A percentile compares a stretch with the other conserved stretches of the same genome.
phyloP scores from a whole-genome alignment of 345 rosid species.

The Raphanus raphanistrum region DNA sequence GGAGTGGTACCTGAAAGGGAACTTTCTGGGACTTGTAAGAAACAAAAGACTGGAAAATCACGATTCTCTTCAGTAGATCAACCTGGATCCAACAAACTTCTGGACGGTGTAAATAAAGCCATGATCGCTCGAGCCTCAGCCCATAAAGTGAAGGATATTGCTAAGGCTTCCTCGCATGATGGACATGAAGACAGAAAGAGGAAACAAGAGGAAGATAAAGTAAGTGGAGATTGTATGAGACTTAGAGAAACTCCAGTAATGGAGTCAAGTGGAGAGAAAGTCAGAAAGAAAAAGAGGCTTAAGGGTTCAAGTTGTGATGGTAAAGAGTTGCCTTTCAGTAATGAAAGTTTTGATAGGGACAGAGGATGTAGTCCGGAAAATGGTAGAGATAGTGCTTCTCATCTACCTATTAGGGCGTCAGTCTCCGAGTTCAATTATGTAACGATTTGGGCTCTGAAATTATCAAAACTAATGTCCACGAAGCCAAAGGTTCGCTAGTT shows the following conservation, averaged over 20 bases:
- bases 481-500: slow-evolving; percentile 51
- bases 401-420: slow-evolving; percentile 46
- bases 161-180: slow-evolving; percentile 36
- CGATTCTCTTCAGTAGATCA: slow-evolving; percentile 42
- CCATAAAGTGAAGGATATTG: slow-evolving; percentile 42
- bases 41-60: slow-evolving; percentile 51
- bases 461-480: slow-evolving; percentile 37
- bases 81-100: slow-evolving; percentile 41
- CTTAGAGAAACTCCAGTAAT: slow-evolving; percentile 28
- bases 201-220: slow-evolving; percentile 54
- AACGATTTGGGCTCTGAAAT: slow-evolving; percentile 62
- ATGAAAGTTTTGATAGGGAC: slow-evolving; percentile 51
- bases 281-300: slow-evolving; percentile 61
- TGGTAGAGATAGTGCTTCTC: slow-evolving; percentile 31
- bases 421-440: slow-evolving; percentile 60
- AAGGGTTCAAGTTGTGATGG: slow-evolving; percentile 55
- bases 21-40: slow-evolving; percentile 56
- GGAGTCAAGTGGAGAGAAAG: slow-evolving; percentile 57
- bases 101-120: slow-evolving; percentile 44
- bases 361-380: slow-evolving; percentile 45
- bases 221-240: slow-evolving; percentile 37
- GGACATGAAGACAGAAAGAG: slow-evolving; percentile 54
- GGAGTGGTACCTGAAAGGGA: slow-evolving; percentile 59
- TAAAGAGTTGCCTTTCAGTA: slow-evolving; percentile 58
- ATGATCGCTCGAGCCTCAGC: slow-evolving; percentile 40